phyloP scores from a whole-genome alignment of 441 rosid genomes.

The Erodium texanum region DNA sequence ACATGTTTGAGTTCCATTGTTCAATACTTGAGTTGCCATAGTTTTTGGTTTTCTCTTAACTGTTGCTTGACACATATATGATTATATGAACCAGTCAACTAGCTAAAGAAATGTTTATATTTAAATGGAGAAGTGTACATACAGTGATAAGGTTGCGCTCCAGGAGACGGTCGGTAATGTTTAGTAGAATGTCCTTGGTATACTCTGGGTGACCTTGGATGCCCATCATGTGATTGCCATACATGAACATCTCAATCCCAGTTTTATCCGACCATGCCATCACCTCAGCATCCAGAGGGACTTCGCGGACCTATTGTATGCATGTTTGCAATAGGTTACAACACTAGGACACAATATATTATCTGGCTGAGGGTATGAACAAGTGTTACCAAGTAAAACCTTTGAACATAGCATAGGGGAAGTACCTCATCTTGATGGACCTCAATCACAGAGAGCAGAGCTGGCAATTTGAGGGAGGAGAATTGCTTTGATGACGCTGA shows the following conservation, averaged over 20 bases:
- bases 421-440: constrained; percentile 58
- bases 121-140: neutral
- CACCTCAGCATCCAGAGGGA: neutral
- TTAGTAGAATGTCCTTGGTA: constrained; percentile 3
- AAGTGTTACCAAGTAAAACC: no score
- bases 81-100: no score
- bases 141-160: neutral
- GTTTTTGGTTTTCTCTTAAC: no score
- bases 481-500: constrained; percentile 26
- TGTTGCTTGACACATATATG: no score
- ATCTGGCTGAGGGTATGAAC: neutral
- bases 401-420: no score
- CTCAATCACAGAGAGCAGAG: constrained; percentile 38
- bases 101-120: neutral
- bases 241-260: neutral
- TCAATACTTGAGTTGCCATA: no score
- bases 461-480: constrained; percentile 34
- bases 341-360: neutral
- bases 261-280: constrained; percentile 5
- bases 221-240: constrained; percentile 2
- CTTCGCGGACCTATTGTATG: neutral
- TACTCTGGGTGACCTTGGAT: constrained; percentile 2
- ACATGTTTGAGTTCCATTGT: no score
- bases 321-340: neutral
- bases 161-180: neutral